A percentile compares a stretch with the other conserved stretches of the same genome.
Conservation (phyloP, 2,329 filamentous ascomycete genomes). For the Massarina eburnea region DNA sequence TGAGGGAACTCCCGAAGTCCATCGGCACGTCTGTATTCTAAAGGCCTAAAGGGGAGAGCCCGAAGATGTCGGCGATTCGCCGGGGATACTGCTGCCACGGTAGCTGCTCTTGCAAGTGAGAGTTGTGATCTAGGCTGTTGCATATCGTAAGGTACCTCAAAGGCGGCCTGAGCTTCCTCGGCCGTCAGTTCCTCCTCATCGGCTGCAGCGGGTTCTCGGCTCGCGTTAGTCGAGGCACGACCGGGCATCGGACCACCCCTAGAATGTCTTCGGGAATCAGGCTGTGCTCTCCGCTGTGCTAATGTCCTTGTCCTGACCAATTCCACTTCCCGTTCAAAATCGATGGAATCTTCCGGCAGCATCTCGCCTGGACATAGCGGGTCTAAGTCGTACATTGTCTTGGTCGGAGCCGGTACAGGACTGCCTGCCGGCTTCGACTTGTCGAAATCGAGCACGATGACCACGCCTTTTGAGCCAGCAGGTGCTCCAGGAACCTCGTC, state of each 20-base stretch:
- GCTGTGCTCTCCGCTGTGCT: slow-evolving; percentile 38
- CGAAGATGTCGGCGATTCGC: slow-evolving; percentile 68
- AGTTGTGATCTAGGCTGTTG: slow-evolving; percentile 43
- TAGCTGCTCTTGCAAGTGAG: slow-evolving; percentile 47
- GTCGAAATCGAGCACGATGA: slow-evolving; percentile 44
- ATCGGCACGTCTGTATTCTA: slow-evolving; percentile 69
- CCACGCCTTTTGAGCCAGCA: slow-evolving; percentile 38
- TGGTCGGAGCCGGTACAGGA: slow-evolving; percentile 27
- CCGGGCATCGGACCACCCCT: slow-evolving; percentile 26
- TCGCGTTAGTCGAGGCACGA: slow-evolving; percentile 28
- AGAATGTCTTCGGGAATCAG: slow-evolving; percentile 29
- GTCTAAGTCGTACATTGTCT: slow-evolving; percentile 41
- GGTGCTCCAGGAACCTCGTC: slow-evolving; percentile 28
- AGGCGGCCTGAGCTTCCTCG: slow-evolving; percentile 40
- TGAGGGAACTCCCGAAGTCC: slow-evolving; percentile 74
- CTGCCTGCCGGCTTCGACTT: slow-evolving; percentile 24
- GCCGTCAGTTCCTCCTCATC: slow-evolving; percentile 37
- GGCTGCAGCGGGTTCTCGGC: slow-evolving; percentile 19
- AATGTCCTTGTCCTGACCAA: slow-evolving; percentile 42
- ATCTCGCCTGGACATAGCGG: slow-evolving; percentile 40
- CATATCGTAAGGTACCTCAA: slow-evolving; percentile 45
- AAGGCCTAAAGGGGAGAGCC: slow-evolving; percentile 55
- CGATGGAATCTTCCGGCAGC: slow-evolving; percentile 43
- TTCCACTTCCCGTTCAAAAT: slow-evolving; percentile 46
- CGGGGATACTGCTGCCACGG: slow-evolving; percentile 64